Base-by-base conservation (phyloP, 257 asterid species). In the Misopates orontium region DNA sequence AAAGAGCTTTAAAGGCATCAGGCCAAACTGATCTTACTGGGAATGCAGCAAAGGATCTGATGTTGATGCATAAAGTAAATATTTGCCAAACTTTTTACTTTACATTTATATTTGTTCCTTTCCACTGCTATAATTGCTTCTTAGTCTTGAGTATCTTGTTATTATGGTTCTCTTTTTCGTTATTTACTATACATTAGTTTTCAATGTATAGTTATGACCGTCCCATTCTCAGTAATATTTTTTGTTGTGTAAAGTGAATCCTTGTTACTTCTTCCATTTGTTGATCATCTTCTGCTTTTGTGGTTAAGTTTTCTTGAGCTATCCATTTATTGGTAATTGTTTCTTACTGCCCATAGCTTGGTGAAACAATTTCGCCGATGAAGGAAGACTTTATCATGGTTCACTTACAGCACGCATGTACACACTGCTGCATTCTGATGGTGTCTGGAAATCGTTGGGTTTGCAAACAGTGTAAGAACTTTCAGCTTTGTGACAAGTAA, bases 381-480 rank as follows among this genome's bases (percentile, higher is more conserved):
- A 94, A 94, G 85, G 99, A 94, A 80, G 98, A 94, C 76, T 90
- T 94, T 76, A 90, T 94, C 79, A 90, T 94, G 99, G 96, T 94
- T 73, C 98, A 94, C 83, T 81, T 94, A 62, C 98, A 94, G 72
- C 86, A 68, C 65, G 86, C 98, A 21, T 94, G 99, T 84, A 74
- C 83, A 16, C 96, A 88, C 69, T 94, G 99, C 80, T 87, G 98
- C 78, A 67, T 79, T 62, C 71, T 90, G 60, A 88, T 94, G 96
- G 92, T 84, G 63, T 88, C 91, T 73, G 99, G 96, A 73, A 88
- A 72, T 62, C 82, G 84, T 62, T 94, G 96, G 99, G 87, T 70
- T 74, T 94, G 99, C 85, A 85, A 69, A 68, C 95, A 80, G 71
- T 91, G 99, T 81, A 91, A 80, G 80, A 86, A 81, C 39, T 88